Base-by-base conservation (phyloP, 768 basidiomycete species). In the Vararia minispora region DNA sequence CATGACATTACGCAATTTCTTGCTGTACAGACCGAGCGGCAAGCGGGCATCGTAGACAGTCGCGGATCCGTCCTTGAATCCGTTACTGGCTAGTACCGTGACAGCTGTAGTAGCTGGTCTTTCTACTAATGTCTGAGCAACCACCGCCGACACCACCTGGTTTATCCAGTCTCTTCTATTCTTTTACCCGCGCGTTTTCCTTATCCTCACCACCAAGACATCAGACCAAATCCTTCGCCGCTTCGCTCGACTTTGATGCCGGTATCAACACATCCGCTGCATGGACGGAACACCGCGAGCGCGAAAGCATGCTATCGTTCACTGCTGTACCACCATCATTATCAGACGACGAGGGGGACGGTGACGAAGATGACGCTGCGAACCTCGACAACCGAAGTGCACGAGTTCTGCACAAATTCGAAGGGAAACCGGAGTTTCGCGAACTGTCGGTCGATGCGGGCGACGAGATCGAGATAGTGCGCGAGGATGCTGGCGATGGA, bases 221-320 rank as follows among this genome's bases (percentile, higher is more conserved):
- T 24, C 38, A 32, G 16, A 23, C 41, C 20, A 34, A 18, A 30
- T 39, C 17, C 38, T 4, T 18, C 38, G 6, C 34, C 38, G n/a
- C n/a, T 13, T 23, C 35, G 1, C 25, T 49, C 28, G 72, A 74
- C 35, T 85, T 87, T 49, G 85, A 86, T 53, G 71, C 76, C 1
- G 83, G 85, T 3, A 69, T 87, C 55, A 85, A 87, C 58, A 68
- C 79, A 9, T 86, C 85, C 1, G 57, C 68, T 5, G 85, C 80
- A 9, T 88, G 83, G 85, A 79, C 81, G 17, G 78, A 73, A 41
- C 69, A 73, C 48, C 60, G 72, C 11, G 70, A 69, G 43, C 53
- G 60, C 35, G 39, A 34, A 23, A 13, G 14, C 43, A 16, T 24
- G 45, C 41, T 31, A 16, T 35, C 39, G 49, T 14, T 63, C 60